Conservation (phyloP, 805 yeast species). For the Kockiozyma suomiensis region DNA sequence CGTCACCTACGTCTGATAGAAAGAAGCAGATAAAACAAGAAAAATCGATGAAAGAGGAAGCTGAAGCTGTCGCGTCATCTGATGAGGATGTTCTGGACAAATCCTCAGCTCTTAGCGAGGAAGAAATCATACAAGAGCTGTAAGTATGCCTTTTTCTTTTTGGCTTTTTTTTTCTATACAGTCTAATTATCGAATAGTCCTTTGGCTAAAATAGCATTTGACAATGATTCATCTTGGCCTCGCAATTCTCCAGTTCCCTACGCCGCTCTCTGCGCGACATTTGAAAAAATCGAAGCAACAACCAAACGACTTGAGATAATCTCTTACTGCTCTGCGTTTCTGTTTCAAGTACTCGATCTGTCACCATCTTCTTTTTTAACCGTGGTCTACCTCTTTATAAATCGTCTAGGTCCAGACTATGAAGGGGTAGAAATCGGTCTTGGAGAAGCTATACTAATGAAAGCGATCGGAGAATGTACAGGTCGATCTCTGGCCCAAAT, state of each 20-base stretch:
- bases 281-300: conserved; percentile 76
- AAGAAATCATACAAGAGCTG: conserved; percentile 18
- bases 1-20: not conserved
- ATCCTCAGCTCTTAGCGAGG: conserved; percentile 9
- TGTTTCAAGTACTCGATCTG: conserved; percentile 60
- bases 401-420: conserved; percentile 74
- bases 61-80: not conserved
- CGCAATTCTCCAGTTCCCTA: conserved; percentile 28
- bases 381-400: conserved; percentile 82
- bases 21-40: not conserved
- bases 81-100: not conserved
- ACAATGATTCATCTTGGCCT: conserved; percentile 15
- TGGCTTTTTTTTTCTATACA: not conserved
- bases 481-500: conserved; percentile 76
- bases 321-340: conserved; percentile 72
- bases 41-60: not conserved
- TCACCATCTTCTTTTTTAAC: conserved; percentile 60
- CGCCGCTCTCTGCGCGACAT: conserved; percentile 50
- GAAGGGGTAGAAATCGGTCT: conserved; percentile 92
- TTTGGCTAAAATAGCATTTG: conserved; percentile 3
- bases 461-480: conserved; percentile 86
- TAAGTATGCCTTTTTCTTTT: not conserved
- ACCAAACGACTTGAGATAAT: conserved; percentile 83
- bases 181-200: not conserved
- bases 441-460: conserved; percentile 86